Conservation (phyloP, 2,329 filamentous ascomycete genomes). For the Penicillium griseofulvum region DNA sequence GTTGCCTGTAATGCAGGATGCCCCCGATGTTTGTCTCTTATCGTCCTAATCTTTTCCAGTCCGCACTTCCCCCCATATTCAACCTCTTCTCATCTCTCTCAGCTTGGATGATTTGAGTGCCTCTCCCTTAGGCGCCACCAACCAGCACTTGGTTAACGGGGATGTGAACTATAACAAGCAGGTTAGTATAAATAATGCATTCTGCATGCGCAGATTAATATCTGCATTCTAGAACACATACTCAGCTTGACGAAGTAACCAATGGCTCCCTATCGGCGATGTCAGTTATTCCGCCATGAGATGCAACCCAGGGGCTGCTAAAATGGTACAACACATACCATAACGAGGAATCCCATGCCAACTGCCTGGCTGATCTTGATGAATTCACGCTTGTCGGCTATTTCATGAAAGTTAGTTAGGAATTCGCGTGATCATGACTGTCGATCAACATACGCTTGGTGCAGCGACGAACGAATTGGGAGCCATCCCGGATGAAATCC, state of each 20-base stretch:
- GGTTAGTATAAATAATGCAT: slow-evolving; percentile 11
- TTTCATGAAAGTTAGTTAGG: slow-evolving; percentile 21
- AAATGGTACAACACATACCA: slow-evolving; percentile 35
- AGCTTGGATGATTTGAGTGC: background rate
- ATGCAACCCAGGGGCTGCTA: background rate
- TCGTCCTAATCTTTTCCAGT: background rate
- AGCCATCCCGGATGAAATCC: slow-evolving; percentile 53
- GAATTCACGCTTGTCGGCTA: slow-evolving; percentile 60
- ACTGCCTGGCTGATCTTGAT: slow-evolving; percentile 61
- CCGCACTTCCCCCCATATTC: background rate
- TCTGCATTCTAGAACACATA: slow-evolving; percentile 32
- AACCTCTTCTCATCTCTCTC: background rate
- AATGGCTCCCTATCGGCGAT: slow-evolving; percentile 47
- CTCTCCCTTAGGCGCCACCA: slow-evolving; percentile 41
- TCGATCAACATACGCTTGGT: slow-evolving; percentile 45
- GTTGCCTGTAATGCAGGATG: background rate
- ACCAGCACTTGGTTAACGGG: slow-evolving; percentile 53
- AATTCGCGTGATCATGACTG: background rate
- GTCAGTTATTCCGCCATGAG: slow-evolving; percentile 8
- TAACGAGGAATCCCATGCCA: slow-evolving; percentile 59
- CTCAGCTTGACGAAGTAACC: slow-evolving; percentile 62
- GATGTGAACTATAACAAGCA: slow-evolving; percentile 44
- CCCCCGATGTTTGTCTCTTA: background rate
- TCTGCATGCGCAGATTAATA: background rate
- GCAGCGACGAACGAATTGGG: slow-evolving; percentile 50